Evolutionary conservation across 805 yeast genomes (phyloP), one percentile per base, ranked within the genome.

Genomic region (Hanseniaspora thailandica): DNA sequence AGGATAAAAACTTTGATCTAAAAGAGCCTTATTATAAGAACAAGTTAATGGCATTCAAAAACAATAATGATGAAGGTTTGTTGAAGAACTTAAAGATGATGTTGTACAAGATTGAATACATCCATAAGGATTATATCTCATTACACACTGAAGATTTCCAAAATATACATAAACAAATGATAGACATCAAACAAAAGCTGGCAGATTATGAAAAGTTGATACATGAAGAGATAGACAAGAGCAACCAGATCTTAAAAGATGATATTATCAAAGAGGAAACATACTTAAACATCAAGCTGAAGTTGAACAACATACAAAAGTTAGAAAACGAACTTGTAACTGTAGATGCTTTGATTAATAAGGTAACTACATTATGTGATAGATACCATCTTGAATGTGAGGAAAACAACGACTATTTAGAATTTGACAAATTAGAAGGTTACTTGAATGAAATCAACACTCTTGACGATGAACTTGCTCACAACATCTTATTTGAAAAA

Each of bases 61-160:
- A 35, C 23, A 9, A 13, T 3, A 20, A 35, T 6, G 28, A 26
- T 26, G 22, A 41, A 15, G 5, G 4, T 4, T 28, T 43, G 9
- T 25, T 50, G n/a, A 30, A 8, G 17, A 40, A 15, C 13, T 30
- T 50, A 5, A 43, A 50, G 34, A 6, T 9, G 9, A 17, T 26
- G 17, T 19, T 39, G 3, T 35, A 9, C 1, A 39, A 47, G 38
- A 31, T 36, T 5, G 43, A 47, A 19, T 9, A 17, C 9, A 38
- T 39, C 4, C 22, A 30, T 10, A 47, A 39, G 23, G 13, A 30
- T 3, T n/a, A 12, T 15, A 84, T 89, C 19, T 74, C 77, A 38
- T 96, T 88, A 65, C 87, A 93, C 31, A 83, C 95, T 3, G 77
- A 78, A 57, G 84, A 96, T 0, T 86, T 96, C 0, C 79, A 80